Evolutionary conservation across 1,284 basidiomycete genomes (phyloP), one percentile per base, ranked within the genome.

Genomic region (Fomitopsis schrenkii): DNA sequence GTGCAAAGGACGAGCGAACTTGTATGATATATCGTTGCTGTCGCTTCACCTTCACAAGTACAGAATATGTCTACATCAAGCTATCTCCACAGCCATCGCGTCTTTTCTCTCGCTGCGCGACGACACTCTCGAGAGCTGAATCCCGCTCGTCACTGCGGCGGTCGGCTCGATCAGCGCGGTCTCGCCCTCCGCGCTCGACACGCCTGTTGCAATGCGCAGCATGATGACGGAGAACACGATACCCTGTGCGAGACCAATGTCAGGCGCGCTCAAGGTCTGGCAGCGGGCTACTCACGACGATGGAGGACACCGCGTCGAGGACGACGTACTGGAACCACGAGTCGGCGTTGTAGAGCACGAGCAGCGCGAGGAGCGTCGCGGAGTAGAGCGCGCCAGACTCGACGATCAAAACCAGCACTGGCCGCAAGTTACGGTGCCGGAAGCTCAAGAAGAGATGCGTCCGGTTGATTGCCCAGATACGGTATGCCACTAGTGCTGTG

Each of bases 351-450:
- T 46, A 46, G 15, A 46, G 45, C 22, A 46, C 28, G 22, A 78
- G 68, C 33, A 79, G 66, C 17, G 68, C 64, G 45, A 76, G 65
- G 12, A 77, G 68, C 9, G 75, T 74, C 22, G 66, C 68, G 2
- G 75, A 77, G 65, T 78, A 79, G 33, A 77, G 69, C 15, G 74
- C 73, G 48, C 77, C 77, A 17, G 76, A 77, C 62, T 79, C 78
- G 60, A 80, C 68, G 46, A 79, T 71, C 45, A 78, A 70, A 45
- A 75, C 62, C 59, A 76, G 71, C 36, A 76, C 64, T 0, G 76
- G 74, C 19, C 65, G 65, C 45, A 76, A 63, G 54, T 65, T 56
- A 36, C 45, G 59, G 26, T 63, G 63, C 7, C 59, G 30, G 30
- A 33, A 33, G 30, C 30, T 41, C 54, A 66, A 67, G 9, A 58